phyloP scores from a whole-genome alignment of 2,329 filamentous ascomycete genomes.

The Microsporum audouinii region DNA sequence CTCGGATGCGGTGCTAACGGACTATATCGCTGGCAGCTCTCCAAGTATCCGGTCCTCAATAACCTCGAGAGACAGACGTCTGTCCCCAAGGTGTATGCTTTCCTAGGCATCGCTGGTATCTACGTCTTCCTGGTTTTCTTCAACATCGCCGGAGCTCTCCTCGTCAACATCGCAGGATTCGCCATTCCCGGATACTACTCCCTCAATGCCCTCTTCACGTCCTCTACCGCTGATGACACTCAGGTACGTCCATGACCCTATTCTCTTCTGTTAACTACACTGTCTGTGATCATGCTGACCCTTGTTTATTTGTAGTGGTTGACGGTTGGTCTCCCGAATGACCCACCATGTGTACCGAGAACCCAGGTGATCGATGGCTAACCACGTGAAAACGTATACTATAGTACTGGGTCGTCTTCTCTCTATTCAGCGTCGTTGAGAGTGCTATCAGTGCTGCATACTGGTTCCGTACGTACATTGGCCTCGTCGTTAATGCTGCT shows the following conservation, averaged over 20 bases:
- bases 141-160: constrained; percentile 58
- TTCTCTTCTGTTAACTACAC: not conserved
- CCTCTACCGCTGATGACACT: constrained; percentile 51
- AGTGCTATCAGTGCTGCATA: constrained; percentile 55
- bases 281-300: constrained; percentile 14
- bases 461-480: constrained; percentile 49
- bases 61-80: constrained; percentile 58
- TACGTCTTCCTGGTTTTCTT: constrained; percentile 64
- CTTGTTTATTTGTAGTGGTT: constrained; percentile 43
- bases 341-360: constrained; percentile 3
- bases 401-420: constrained; percentile 60
- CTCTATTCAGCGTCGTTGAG: constrained; percentile 55
- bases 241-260: constrained; percentile 37
- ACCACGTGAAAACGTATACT: constrained; percentile 13
- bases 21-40: constrained; percentile 39
- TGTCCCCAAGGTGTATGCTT: constrained; percentile 56
- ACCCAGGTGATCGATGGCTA: constrained; percentile 12
- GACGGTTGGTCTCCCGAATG: constrained; percentile 36
- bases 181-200: constrained; percentile 56
- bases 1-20: not conserved
- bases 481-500: no score
- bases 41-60: constrained; percentile 55
- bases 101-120: constrained; percentile 52
- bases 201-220: constrained; percentile 51
- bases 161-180: constrained; percentile 57